phyloP scores from a whole-genome alignment of 2,329 filamentous ascomycete species.

The Pseudogymnoascus sp. region DNA sequence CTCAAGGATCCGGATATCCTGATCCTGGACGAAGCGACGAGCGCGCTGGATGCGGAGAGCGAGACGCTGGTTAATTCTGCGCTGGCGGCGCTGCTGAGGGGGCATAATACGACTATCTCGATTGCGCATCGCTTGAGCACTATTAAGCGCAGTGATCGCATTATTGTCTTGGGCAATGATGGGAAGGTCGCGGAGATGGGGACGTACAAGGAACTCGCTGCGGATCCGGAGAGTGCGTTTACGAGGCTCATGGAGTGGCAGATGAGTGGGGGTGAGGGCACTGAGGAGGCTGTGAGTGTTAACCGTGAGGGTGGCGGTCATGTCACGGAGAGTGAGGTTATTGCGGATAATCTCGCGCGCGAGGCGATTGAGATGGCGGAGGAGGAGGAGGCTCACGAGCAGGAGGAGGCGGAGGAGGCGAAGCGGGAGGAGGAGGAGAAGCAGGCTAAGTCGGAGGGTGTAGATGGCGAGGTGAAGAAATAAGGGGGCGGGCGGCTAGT shows the following conservation, averaged over 20 bases:
- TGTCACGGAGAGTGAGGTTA: slow-evolving; percentile 24
- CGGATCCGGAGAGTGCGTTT: slow-evolving; percentile 72
- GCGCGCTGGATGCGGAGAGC: slow-evolving; percentile 89
- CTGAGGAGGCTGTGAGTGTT: slow-evolving; percentile 29
- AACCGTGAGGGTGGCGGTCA: slow-evolving; percentile 22
- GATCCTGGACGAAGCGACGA: slow-evolving; percentile 93
- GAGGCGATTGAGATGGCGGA: slow-evolving; percentile 10
- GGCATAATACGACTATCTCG: slow-evolving; percentile 91
- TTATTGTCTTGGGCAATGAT: slow-evolving; percentile 82
- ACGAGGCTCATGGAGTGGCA: slow-evolving; percentile 98
- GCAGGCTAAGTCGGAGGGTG: neutral
- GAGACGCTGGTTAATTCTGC: slow-evolving; percentile 95
- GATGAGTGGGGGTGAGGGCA: slow-evolving; percentile 72
- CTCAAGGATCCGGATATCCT: slow-evolving; percentile 95
- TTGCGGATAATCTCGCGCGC: slow-evolving; percentile 20
- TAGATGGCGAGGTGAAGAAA: slow-evolving; percentile 1
- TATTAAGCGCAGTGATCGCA: slow-evolving; percentile 89
- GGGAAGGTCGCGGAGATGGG: slow-evolving; percentile 88
- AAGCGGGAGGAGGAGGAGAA: neutral
- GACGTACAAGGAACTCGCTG: slow-evolving; percentile 68
- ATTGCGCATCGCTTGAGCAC: slow-evolving; percentile 94
- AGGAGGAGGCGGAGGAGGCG: slow-evolving; percentile 15
- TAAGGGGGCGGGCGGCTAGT: neutral
- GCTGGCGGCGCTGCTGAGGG: slow-evolving; percentile 68
- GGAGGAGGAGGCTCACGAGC: slow-evolving; percentile 15